phyloP scores from a whole-genome alignment of 2,329 filamentous ascomycete species.

The Thermothelomyces thermophilus region DNA sequence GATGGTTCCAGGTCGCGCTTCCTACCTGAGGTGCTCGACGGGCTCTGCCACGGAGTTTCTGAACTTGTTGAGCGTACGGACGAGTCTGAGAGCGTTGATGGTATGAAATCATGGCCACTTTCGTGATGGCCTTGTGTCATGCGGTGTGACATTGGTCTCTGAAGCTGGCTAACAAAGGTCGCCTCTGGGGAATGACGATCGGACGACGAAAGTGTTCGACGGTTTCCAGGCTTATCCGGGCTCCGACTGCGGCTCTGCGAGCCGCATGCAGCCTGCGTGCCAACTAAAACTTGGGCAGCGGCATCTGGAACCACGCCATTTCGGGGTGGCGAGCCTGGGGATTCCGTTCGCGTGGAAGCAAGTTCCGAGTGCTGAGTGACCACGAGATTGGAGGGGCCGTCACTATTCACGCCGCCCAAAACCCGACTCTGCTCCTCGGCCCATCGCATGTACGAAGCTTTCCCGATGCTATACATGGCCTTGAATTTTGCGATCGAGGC shows the following conservation, averaged over 20 bases:
- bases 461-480: not conserved
- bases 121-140: no score
- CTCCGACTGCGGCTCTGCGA: not conserved
- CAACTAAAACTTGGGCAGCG: slow-evolving; percentile 4
- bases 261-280: not conserved
- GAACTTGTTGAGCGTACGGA: no score
- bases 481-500: not conserved
- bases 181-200: not conserved
- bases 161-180: not conserved
- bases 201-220: not conserved
- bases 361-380: not conserved
- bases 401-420: not conserved
- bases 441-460: not conserved
- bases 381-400: not conserved
- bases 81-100: no score
- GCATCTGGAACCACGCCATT: slow-evolving; percentile 9
- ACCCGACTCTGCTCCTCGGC: not conserved
- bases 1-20: no score
- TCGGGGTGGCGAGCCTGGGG: slow-evolving; percentile 5
- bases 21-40: no score
- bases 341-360: not conserved
- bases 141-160: not conserved
- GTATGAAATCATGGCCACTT: no score
- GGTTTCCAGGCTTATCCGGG: not conserved
- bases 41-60: no score